A percentile compares a stretch with the other conserved stretches of the same genome.
These are phyloP conservation scores for Geotrichum aggregatum DNA, from an alignment of 1,139 yeast genomes.

Conservation along the genomic window DNA sequence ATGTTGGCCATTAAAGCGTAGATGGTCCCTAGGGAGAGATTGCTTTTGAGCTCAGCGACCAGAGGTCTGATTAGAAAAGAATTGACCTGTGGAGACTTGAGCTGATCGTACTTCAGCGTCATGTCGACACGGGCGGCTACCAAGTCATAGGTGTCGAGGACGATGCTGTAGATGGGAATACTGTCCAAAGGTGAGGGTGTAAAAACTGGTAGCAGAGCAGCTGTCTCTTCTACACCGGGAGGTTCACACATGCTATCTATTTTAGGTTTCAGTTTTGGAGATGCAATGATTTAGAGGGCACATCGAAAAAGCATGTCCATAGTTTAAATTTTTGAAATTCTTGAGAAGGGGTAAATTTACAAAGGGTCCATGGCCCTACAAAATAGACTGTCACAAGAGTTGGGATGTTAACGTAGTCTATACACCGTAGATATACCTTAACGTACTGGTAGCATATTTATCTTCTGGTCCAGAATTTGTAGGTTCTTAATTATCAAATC, in stretches of 20 bases:
- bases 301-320: neutral
- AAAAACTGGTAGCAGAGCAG: slow-evolving; percentile 27
- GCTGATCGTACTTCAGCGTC: slow-evolving; percentile 53
- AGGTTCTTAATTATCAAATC: too few species aligned
- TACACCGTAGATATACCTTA: too few species aligned
- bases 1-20: slow-evolving; percentile 40
- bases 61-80: slow-evolving; percentile 51
- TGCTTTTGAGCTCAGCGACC: slow-evolving; percentile 33
- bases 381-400: too few species aligned
- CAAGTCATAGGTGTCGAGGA: slow-evolving; percentile 35
- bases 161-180: slow-evolving; percentile 36
- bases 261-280: neutral
- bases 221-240: slow-evolving; percentile 3
- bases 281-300: neutral
- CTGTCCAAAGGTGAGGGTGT: slow-evolving; percentile 35
- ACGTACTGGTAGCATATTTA: too few species aligned
- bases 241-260: neutral
- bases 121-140: slow-evolving; percentile 44
- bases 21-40: slow-evolving; percentile 35
- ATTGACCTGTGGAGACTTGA: slow-evolving; percentile 52
- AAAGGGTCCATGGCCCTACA: too few species aligned
- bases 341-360: too few species aligned
- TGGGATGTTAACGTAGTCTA: too few species aligned
- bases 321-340: too few species aligned
- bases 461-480: too few species aligned